phyloP scores from a whole-genome alignment of 768 basidiomycete species.

The Russula compacta region DNA sequence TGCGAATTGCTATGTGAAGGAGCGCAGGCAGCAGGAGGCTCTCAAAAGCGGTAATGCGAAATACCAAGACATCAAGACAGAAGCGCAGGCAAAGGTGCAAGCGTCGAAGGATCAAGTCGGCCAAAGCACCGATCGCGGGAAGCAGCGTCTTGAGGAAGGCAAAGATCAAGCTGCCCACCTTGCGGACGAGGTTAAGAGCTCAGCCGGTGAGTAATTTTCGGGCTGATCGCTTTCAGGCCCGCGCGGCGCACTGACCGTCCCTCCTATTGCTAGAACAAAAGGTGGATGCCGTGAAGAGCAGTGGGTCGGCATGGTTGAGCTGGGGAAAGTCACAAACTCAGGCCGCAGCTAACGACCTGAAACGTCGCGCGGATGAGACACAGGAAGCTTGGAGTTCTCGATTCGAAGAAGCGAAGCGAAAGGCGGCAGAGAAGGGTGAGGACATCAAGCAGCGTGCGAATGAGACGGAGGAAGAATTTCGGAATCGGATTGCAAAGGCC shows the following conservation, averaged over 20 bases:
- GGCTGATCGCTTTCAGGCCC: not conserved
- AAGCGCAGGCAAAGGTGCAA: not conserved
- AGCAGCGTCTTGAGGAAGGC: constrained; percentile 1
- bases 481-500: constrained; percentile 11
- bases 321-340: constrained; percentile 13
- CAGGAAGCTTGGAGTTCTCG: constrained; percentile 6
- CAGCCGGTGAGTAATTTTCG: not conserved
- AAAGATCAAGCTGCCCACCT: not conserved
- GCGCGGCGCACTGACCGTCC: not conserved
- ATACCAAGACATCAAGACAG: constrained; percentile 6
- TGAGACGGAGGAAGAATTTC: constrained; percentile 18
- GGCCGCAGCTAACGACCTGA: constrained; percentile 9
- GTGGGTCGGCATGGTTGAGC: constrained; percentile 6
- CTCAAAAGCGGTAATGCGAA: not conserved
- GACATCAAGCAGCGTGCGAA: constrained; percentile 8
- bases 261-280: not conserved
- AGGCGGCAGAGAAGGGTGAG: constrained; percentile 13
- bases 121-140: constrained; percentile 8
- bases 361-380: constrained; percentile 13
- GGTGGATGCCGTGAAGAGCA: constrained; percentile 10
- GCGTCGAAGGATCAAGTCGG: not conserved
- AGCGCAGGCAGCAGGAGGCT: not conserved
- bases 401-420: constrained; percentile 15
- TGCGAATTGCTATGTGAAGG: not conserved
- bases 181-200: not conserved